Evolutionary conservation across 768 basidiomycete genomes (phyloP), one percentile per base, ranked within the genome.

Genomic region (Crucibulum laeve): DNA sequence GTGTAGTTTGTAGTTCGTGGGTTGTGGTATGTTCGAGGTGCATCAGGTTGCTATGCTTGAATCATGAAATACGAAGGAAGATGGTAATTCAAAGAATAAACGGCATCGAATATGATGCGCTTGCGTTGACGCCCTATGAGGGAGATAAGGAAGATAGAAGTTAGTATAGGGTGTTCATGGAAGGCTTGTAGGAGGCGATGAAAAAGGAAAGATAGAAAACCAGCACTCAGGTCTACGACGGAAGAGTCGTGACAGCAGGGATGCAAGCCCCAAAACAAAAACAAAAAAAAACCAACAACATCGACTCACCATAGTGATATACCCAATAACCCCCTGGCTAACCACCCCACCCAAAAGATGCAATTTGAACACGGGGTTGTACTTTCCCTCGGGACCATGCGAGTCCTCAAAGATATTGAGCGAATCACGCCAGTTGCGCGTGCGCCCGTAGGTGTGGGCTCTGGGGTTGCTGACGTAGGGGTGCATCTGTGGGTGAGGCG

Each of bases 381-480:
- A 79, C 37, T 68, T 52, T 11, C 70, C 68, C 53, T 79, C 70
- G 4, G 69, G 68, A 1, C 73, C 74, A 37, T 68, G 67, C 38
- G 69, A 67, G 40, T 76, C 76, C 26, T 73, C 68, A 44, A 77
- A 79, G 44, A 79, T 74, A 38, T 77, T 77, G 19, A 79, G 56
- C 21, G 71, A 72, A 44, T 79, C 77, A 24, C 69, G 64, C 62
- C 69, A 69, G 50, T 79, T 79, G 17, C 74, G 69, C 14, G 74
- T 77, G 19, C 77, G 69, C 0, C 77, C 77, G 15, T 59, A 53
- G 0, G 63, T 73, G 32, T 73, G 49, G 13, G 66, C 64, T 50
- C 77, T 72, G 2, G 74, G 76, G 50, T 79, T 79, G 22, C 60
- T 61, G 13, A 65, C 55, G 47, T 79, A 79, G 0, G 77, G 77